Evolutionary conservation across 2,329 filamentous ascomycete species (phyloP), one percentile per base, ranked within the genome.

Genomic region (Fusarium fracticaudum): DNA sequence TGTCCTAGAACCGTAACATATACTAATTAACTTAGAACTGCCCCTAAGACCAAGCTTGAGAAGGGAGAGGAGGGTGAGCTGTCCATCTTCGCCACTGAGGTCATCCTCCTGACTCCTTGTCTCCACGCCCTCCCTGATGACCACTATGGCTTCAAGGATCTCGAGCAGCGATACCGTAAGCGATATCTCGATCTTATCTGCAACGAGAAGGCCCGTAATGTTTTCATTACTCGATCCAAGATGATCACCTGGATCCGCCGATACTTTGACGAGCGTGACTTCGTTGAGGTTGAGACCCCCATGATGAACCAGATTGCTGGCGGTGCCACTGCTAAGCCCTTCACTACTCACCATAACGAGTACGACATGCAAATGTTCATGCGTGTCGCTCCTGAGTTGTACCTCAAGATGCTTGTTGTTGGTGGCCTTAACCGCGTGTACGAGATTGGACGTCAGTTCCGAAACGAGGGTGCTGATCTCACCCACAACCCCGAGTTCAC

Each of bases 401-500:
- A 97, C 84, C 91, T 99, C 79, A 99, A 99, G 93, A 94, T 97
- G 91, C 88, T 92, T 66, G 93, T 98, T 57, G 96, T 99, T 38
- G 97, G 97, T 80, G 96, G 96, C 68, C 89, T 98, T 47, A 94
- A 98, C 86, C 91, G 94, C 78, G 96, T 99, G 20, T 99, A 98
- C 84, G 96, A 99, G 83, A 91, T 99, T 72, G 96, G 96, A 74
- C 92, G 95, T 76, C 94, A 97, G 82, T 99, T 99, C 90, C 88
- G 96, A 79, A 99, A 99, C 80, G 95, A 98, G 84, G 92, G 93
- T 76, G 82, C 84, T 68, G 84, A 85, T 77, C 79, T 85, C 54
- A 99, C 96, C 13, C 96, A 99, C 88, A 99, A 98, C 87, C 96
- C 83, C 63, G 96, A 99, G 83, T 99, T 99, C 87, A 99, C 96